Base-by-base conservation (phyloP, 768 basidiomycete species). In the Suillus sp. region DNA sequence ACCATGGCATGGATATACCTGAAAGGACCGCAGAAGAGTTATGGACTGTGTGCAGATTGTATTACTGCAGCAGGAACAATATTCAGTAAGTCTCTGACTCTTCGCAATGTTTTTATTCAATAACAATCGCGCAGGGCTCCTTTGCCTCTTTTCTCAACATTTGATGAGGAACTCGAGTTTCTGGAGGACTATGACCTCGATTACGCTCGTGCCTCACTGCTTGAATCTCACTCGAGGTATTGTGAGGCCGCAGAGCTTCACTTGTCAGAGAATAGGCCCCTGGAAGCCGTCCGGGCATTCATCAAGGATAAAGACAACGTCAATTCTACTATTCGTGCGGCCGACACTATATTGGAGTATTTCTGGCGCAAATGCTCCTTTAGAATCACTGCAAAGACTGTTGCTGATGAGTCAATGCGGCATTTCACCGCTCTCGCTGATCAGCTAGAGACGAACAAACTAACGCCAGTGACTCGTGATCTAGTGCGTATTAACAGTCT, bases 131-230 rank as follows among this genome's bases (percentile, higher is more conserved):
- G 14, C 66, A 89, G 89, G 25, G 71, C 75, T 75, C 82, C 70
- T 80, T 80, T 27, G 60, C 74, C 61, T 8, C 69, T 90, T 3
- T 91, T 91, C 63, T 64, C 75, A 0, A 75, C 80, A 0, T 72
- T 78, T 0, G 83, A 89, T 25, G 84, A 87, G 25, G 78, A 78
- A 22, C 65, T 87, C n/a, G 80, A 82, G 42, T 91, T 85, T 63
- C 76, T 86, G 20, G 82, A 87, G 60, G 79, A 84, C 4, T 79
- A 79, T 50, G 82, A 81, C 40, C 72, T 90, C 7, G 83, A 86
- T 65, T 63, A 77, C 14, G 80, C 83, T 8, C 83, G 78, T 8
- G 81, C 82, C 0, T 70, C 73, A 0, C 66, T 89, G 9, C 74
- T 87, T 14, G 76, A 78, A 34, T 71, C 74, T 4, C 75, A 80